phyloP scores from a whole-genome alignment of 495 filamentous ascomycete species.

The Trichocladium uniseriatum region DNA sequence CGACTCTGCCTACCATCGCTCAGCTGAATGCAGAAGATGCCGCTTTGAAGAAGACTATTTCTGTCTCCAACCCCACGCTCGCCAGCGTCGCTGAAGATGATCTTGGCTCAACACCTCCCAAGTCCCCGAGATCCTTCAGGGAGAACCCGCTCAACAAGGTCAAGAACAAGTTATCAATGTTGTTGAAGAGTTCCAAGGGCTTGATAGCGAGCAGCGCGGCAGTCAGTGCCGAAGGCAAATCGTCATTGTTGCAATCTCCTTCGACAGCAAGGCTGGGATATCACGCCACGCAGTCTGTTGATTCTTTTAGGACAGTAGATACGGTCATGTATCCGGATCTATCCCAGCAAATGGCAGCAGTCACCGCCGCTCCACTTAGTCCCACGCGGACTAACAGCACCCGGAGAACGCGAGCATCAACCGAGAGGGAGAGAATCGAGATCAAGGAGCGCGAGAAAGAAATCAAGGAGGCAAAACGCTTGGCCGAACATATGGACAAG shows the following conservation, averaged over 20 bases:
- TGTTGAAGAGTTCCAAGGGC: slow-evolving; percentile 74
- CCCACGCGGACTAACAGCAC: slow-evolving; percentile 42
- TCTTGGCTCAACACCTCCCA: slow-evolving; percentile 54
- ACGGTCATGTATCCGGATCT: slow-evolving; percentile 39
- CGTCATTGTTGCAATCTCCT: slow-evolving; percentile 39
- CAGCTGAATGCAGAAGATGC: slow-evolving; percentile 27
- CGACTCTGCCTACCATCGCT: slow-evolving; percentile 41
- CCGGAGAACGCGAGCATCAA: slow-evolving; percentile 58
- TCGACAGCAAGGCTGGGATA: slow-evolving; percentile 29
- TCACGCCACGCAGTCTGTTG: slow-evolving; percentile 29
- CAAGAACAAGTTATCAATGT: slow-evolving; percentile 76
- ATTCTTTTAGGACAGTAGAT: slow-evolving; percentile 28
- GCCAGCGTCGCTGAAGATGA: slow-evolving; percentile 32
- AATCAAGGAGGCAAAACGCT: slow-evolving; percentile 34
- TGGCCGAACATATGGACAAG: slow-evolving; percentile 39
- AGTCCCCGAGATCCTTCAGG: slow-evolving; percentile 57
- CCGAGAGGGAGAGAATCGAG: slow-evolving; percentile 57
- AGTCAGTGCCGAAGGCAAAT: slow-evolving; percentile 65
- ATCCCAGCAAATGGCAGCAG: slow-evolving; percentile 26
- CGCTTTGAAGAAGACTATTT: slow-evolving; percentile 51
- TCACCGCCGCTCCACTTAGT: slow-evolving; percentile 26
- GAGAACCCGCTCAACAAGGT: slow-evolving; percentile 81
- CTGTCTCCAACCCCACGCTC: slow-evolving; percentile 51
- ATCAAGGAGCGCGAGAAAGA: slow-evolving; percentile 43
- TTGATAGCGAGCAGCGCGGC: slow-evolving; percentile 74